Evolutionary conservation across 108 stramenopile species (phyloP).

Genomic region (Nitzschia sp.): DNA sequence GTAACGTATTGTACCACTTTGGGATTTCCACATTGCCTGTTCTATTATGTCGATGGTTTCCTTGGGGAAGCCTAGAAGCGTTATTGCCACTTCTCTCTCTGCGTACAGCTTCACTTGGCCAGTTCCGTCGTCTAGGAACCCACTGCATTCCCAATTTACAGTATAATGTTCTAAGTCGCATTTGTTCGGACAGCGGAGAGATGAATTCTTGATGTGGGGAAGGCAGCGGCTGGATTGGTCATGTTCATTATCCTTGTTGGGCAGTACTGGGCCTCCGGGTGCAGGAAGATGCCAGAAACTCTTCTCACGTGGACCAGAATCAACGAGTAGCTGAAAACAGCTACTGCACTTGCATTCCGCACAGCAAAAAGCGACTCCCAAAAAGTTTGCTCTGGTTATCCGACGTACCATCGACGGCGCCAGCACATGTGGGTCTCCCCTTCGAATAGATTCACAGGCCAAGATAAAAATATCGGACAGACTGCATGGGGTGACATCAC

Average conservation of each 20-base stretch:
- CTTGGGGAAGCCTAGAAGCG: conserved; percentile 46
- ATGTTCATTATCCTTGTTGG: neutral
- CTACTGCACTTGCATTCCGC: conserved; percentile 61
- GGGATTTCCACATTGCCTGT: conserved; percentile 58
- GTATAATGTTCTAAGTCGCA: conserved; percentile 31
- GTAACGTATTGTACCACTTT: conserved; percentile 49
- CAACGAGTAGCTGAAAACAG: conserved; percentile 55
- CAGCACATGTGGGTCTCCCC: conserved; percentile 20
- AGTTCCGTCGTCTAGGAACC: conserved; percentile 79
- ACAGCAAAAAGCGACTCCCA: conserved; percentile 68
- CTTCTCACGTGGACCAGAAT: too few species aligned
- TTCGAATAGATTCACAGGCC: conserved; percentile 50
- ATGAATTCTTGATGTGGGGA: neutral
- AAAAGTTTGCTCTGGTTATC: conserved; percentile 43
- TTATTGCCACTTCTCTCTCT: conserved; percentile 76
- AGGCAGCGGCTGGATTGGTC: neutral
- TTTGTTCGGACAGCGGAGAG: conserved; percentile 40
- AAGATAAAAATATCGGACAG: conserved; percentile 49
- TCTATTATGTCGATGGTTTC: conserved; percentile 49
- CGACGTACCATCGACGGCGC: conserved; percentile 66
- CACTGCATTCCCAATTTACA: conserved; percentile 87
- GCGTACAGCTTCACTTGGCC: conserved; percentile 83
- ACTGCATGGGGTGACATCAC: conserved; percentile 28
- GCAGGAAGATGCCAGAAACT: conserved; percentile 50
- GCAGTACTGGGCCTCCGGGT: conserved; percentile 2